Conservation (phyloP, 2,329 filamentous ascomycete species). For the Beauveria sp. region DNA sequence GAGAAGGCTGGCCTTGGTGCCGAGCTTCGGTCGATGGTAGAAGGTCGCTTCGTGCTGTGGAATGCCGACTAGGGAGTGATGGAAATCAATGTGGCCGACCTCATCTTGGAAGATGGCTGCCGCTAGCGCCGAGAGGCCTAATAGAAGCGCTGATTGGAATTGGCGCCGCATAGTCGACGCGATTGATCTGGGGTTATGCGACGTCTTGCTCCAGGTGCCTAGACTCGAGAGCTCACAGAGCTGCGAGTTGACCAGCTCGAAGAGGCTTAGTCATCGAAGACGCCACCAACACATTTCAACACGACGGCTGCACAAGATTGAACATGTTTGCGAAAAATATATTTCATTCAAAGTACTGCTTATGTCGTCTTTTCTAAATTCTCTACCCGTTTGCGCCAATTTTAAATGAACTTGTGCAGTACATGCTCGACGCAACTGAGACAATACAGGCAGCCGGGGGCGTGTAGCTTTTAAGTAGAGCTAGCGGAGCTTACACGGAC, state of each 20-base stretch:
- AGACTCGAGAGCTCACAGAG: background rate
- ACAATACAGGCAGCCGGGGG: background rate
- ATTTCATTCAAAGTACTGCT: background rate
- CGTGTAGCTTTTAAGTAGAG: too few species aligned
- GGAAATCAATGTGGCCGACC: constrained; percentile 81
- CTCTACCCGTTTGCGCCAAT: too few species aligned
- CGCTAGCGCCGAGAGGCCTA: constrained; percentile 35
- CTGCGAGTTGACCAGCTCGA: background rate
- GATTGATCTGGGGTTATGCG: background rate
- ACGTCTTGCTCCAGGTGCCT: background rate
- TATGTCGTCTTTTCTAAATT: too few species aligned
- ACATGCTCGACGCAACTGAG: background rate
- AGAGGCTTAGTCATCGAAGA: constrained; percentile 7
- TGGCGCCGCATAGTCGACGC: constrained; percentile 27
- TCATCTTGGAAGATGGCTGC: constrained; percentile 79
- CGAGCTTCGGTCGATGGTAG: constrained; percentile 79
- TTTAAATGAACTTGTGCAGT: too few species aligned
- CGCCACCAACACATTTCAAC: background rate
- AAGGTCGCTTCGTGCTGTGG: constrained; percentile 81
- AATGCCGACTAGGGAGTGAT: constrained; percentile 79
- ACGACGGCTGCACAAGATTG: background rate
- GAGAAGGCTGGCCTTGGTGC: constrained; percentile 79
- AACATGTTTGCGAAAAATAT: background rate
- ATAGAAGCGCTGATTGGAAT: constrained; percentile 28
- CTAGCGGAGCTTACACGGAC: background rate